Evolutionary conservation across 2,329 filamentous ascomycete genomes (phyloP), one percentile per base, ranked within the genome.

Genomic region (Plectosphaerella plurivora): DNA sequence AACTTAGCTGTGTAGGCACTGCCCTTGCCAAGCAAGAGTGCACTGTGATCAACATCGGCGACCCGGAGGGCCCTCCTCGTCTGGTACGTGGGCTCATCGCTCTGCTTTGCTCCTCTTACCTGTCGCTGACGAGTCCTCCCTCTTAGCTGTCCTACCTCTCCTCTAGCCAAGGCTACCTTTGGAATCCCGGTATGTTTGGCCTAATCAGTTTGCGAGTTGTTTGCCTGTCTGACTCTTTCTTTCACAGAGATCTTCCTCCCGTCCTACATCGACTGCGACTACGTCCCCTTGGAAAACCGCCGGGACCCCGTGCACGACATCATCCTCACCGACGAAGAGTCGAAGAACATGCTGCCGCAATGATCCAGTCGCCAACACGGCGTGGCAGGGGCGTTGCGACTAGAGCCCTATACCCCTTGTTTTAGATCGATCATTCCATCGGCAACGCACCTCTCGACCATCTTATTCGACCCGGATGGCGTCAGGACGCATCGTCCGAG

Each of bases 231-330:
- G 41, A 20, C 49, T n/a, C 55, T 51, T 28, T 53, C 15, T 2
- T 8, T 16, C 51, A 9, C 57, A 87, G 88, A 92, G 65, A 89
- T 92, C 68, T 92, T 92, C 71, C 79, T 92, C 2, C 88, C 88
- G 1, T 89, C 87, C 8, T 91, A 91, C 66, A 74, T 87, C 62
- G 86, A 89, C 68, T 84, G 81, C 73, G 86, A 90, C 60, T 88
- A 88, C 65, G 79, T 84, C 37, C 87, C 88, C 42, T 79, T 92
- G 63, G 87, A 91, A 68, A 84, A 87, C 66, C 83, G 83, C 59
- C 85, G 85, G 63, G 88, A 92, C 59, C 87, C 88, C 1, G 87
- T 93, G 48, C 77, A 89, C 69, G 89, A 93, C 65, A 91, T 93
- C 59, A 74, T 82, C 52, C 75, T 93, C 52, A 91, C 81, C 60